Evolutionary conservation across 768 basidiomycete genomes (phyloP).

Genomic region (Brasilioporus rufonigricans): DNA sequence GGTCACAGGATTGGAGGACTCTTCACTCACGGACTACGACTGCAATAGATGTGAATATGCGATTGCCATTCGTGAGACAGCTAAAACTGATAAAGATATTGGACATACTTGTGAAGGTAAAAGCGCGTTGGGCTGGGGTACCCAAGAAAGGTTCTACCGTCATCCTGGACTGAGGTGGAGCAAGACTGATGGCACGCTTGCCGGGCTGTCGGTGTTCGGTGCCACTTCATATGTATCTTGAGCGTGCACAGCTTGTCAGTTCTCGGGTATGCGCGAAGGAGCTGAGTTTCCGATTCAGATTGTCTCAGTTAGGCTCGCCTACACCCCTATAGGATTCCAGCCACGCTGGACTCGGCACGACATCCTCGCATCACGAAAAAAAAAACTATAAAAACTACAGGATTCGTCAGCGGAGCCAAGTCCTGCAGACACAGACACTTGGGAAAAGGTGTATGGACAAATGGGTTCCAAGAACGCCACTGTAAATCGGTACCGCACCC

Average conservation of each 20-base stretch:
- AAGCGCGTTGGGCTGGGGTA: conserved; percentile 68
- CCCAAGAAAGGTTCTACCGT: conserved; percentile 70
- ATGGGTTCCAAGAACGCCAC: no score
- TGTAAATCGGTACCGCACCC: no score
- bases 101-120: conserved; percentile 65
- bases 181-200: conserved; percentile 13
- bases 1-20: not conserved
- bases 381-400: no score
- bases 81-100: not conserved
- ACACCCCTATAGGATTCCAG: no score
- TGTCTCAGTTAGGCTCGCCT: no score
- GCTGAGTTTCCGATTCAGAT: not conserved
- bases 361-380: no score
- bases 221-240: not conserved
- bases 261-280: not conserved
- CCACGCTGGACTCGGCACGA: no score
- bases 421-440: no score
- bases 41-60: conserved; percentile 21
- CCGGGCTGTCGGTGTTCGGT: not conserved
- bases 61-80: conserved; percentile 9
- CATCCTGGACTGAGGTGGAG: conserved; percentile 42
- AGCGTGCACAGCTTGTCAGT: not conserved
- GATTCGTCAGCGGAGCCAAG: no score
- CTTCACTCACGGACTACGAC: conserved; percentile 58
- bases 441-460: no score